phyloP scores from a whole-genome alignment of 2,329 filamentous ascomycete species.

The Scopulariopsis brevicaulis region DNA sequence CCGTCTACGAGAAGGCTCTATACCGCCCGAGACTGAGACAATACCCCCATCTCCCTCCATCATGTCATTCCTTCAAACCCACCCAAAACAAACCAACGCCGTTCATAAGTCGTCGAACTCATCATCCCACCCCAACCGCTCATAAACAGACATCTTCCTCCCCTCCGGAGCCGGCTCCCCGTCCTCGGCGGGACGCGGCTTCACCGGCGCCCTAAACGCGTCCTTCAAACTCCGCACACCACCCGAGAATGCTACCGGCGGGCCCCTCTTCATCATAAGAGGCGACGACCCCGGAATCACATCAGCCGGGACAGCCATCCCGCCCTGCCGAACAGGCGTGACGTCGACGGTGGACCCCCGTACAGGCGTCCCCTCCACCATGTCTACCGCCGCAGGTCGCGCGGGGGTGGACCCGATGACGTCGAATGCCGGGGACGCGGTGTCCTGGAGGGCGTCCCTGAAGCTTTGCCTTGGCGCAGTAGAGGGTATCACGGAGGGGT shows the following conservation, averaged over 20 bases:
- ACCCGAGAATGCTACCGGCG: conserved; percentile 9
- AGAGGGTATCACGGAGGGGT: conserved; percentile 25
- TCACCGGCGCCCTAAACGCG: conserved; percentile 26
- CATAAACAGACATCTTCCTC: conserved; percentile 34
- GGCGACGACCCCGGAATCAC: conserved; percentile 24
- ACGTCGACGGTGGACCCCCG: not conserved
- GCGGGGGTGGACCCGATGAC: conserved; percentile 18
- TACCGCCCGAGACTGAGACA: not conserved
- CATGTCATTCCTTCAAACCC: not conserved
- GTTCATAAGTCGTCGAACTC: conserved; percentile 34
- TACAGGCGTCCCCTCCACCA: conserved; percentile 9
- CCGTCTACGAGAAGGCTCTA: not conserved
- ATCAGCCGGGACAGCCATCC: not conserved
- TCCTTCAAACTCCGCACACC: conserved; percentile 7
- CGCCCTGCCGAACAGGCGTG: not conserved
- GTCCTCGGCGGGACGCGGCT: conserved; percentile 11
- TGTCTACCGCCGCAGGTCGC: not conserved
- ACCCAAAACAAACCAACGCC: not conserved
- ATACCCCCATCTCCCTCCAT: not conserved
- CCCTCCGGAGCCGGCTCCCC: conserved; percentile 7
- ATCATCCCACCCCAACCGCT: conserved; percentile 46
- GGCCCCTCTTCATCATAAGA: conserved; percentile 14
- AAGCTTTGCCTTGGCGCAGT: conserved; percentile 23
- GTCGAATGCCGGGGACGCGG: conserved; percentile 15
- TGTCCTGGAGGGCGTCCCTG: conserved; percentile 16